phyloP scores from a whole-genome alignment of 352 stramenopile species.

The Phytopythium mirpurense region DNA sequence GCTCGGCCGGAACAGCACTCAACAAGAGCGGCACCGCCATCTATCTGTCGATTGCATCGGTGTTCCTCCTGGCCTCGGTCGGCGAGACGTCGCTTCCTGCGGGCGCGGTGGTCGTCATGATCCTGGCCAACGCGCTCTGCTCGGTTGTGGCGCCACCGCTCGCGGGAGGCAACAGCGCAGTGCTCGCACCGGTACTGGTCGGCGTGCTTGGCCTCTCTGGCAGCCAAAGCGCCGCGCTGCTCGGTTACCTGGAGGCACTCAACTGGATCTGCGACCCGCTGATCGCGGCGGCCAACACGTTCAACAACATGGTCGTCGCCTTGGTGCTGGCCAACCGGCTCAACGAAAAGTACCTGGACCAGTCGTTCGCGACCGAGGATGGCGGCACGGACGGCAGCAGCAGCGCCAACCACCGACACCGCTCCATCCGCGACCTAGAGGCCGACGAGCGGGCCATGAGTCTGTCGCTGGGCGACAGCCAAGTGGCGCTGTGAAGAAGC shows the following conservation, averaged over 20 bases:
- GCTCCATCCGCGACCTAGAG: constrained; percentile 3
- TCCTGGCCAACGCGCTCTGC: constrained; percentile 33
- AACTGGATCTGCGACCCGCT: constrained; percentile 57
- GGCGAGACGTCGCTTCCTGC: constrained; percentile 15
- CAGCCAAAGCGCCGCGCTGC: constrained; percentile 19
- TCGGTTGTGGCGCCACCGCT: constrained; percentile 34
- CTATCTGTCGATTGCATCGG: constrained; percentile 38
- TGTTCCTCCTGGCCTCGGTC: constrained; percentile 38
- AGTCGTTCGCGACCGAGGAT: constrained; percentile 5
- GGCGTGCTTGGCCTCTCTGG: constrained; percentile 34
- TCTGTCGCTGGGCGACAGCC: constrained; percentile 6
- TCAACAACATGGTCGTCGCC: constrained; percentile 40
- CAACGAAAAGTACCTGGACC: constrained; percentile 22
- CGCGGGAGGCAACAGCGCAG: constrained; percentile 25
- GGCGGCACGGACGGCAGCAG: constrained; percentile 2
- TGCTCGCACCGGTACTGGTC: constrained; percentile 36
- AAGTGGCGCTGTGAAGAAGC: background rate
- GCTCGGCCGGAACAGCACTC: constrained; percentile 30
- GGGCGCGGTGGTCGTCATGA: constrained; percentile 20
- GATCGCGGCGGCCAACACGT: constrained; percentile 47
- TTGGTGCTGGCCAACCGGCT: constrained; percentile 46
- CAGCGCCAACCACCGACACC: background rate
- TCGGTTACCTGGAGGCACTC: constrained; percentile 37
- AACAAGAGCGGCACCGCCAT: constrained; percentile 64
- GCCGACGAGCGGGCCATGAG: constrained; percentile 6